Evolutionary conservation across 1,284 basidiomycete genomes (phyloP), one percentile per base, ranked within the genome.

Genomic region (Inonotus hispidus): DNA sequence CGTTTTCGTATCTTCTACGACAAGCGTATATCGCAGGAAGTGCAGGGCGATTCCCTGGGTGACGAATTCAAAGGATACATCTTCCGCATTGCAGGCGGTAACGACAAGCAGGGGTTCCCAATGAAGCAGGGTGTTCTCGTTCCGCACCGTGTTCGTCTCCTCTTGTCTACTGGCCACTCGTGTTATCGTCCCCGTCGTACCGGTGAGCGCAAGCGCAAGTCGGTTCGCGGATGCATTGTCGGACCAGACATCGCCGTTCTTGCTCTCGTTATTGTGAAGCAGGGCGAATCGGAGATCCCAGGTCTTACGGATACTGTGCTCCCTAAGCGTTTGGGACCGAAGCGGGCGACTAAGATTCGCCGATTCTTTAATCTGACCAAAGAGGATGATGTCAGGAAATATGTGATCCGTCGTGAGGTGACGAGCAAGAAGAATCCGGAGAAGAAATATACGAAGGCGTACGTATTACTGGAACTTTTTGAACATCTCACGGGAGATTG

Each of bases 51-150:
- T 81, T 76, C 87, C 59, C 80, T 98, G 71, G 95, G 95, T 71
- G 92, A 97, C 74, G 96, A 98, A 81, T 98, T 87, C 85, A 94
- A 93, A 77, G 96, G 96, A 65, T 98, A 98, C 81, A 80, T 98
- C 76, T 87, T 98, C 84, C 90, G 95, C 72, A 93, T 99, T 80
- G 95, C 93, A 53, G 95, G 96, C 72, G 93, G 93, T 66, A 95
- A 96, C 81, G 93, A 96, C 84, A 95, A 92, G 79, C 91, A 93
- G 75, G 91, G 93, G 77, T 97, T 97, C 87, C 94, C 95, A 59
- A 98, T 98, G 95, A 98, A 98, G 82, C 96, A 98, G 81, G 96
- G 95, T 83, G 92, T 98, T 71, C 90, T 99, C 67, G 84, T 95
- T 70, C 93, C 93, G 68, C 77, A 94, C 81, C 95, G 96, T 85